Base-by-base conservation (phyloP, 1,284 basidiomycete genomes). In the Trametes hirsuta region DNA sequence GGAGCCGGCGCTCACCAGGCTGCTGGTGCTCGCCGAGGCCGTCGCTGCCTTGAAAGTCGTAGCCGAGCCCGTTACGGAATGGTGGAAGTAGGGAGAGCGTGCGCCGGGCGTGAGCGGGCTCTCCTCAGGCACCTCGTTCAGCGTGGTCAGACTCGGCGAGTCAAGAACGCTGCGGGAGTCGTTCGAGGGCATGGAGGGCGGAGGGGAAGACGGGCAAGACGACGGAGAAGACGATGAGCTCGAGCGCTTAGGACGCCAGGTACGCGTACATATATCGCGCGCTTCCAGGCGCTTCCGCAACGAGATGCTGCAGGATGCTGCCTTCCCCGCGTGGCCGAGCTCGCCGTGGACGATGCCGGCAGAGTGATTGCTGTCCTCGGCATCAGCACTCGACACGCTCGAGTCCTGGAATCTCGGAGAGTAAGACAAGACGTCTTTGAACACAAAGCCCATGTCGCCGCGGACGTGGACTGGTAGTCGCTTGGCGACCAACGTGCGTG, bases 121-220 rank as follows among this genome's bases (percentile, higher is more conserved):
- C 57, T 79, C 78, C 58, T 81, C 79, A 22, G 78, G 79, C 11
- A 80, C 79, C 64, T 80, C 78, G 62, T 68, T 75, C 64, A 81
- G 73, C 9, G 59, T 57, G 47, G 55, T 56, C 18, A 68, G 40
- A 22, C 67, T 49, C 4, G 70, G 69, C 11, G 70, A 71, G 58
- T 70, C 70, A 34, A 68, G 55, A 12, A 18, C 40, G 18, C 42
- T 12, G 34, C 55, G 55, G 46, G 54, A 36, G 30, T 61, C 50
- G 51, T 39, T 55, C 36, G 64, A 44, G 47, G 65, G 57, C 59
- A 56, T 59, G 48, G 34, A n/a, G 52, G 49, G 48, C 46, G 46
- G 14, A 42, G 53, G 6, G 39, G 39, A 49, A 10, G 53, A 44
- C 42, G 11, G 41, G 24, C 14, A 14, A 52, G 60, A 50, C 50